A percentile compares a stretch with the other conserved stretches of the same genome.
phyloP scores from a whole-genome alignment of 2,329 filamentous ascomycete genomes.

The Aspergillus ochraceoroseus region DNA sequence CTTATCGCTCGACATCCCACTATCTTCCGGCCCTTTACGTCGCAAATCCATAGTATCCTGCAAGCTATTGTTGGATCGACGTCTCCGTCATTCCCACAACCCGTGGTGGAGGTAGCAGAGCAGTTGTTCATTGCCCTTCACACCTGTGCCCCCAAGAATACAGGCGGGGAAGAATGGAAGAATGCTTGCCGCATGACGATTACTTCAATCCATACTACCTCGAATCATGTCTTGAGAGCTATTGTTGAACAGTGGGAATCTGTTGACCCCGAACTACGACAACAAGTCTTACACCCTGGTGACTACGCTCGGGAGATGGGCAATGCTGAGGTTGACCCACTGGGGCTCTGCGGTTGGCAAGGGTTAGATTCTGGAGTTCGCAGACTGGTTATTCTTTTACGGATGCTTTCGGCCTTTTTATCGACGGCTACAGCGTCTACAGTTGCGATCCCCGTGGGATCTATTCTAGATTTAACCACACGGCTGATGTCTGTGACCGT shows the following conservation, averaged over 20 bases:
- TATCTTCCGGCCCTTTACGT: conserved; percentile 70
- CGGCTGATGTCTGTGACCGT: conserved; percentile 64
- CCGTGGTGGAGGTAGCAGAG: conserved; percentile 56
- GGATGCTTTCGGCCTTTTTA: conserved; percentile 61
- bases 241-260: conserved; percentile 80
- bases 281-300: conserved; percentile 30
- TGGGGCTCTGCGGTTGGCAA: conserved; percentile 63
- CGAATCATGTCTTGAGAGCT: conserved; percentile 71
- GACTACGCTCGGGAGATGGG: conserved; percentile 35
- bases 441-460: conserved; percentile 63
- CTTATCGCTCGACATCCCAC: conserved; percentile 77
- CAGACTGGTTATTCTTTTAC: conserved; percentile 62
- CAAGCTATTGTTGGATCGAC: conserved; percentile 59
- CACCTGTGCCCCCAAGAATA: conserved; percentile 75
- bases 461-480: conserved; percentile 63
- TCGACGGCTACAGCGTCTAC: conserved; percentile 59
- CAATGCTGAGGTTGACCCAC: conserved; percentile 39
- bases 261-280: conserved; percentile 43
- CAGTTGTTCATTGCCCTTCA: conserved; percentile 67
- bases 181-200: conserved; percentile 60
- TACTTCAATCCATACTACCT: conserved; percentile 62
- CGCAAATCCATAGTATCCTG: conserved; percentile 61
- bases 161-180: conserved; percentile 71
- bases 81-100: conserved; percentile 50
- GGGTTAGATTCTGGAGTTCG: conserved; percentile 70